Evolutionary conservation across 2,329 filamentous ascomycete genomes (phyloP).

Genomic region (Myriangium duriaei): DNA sequence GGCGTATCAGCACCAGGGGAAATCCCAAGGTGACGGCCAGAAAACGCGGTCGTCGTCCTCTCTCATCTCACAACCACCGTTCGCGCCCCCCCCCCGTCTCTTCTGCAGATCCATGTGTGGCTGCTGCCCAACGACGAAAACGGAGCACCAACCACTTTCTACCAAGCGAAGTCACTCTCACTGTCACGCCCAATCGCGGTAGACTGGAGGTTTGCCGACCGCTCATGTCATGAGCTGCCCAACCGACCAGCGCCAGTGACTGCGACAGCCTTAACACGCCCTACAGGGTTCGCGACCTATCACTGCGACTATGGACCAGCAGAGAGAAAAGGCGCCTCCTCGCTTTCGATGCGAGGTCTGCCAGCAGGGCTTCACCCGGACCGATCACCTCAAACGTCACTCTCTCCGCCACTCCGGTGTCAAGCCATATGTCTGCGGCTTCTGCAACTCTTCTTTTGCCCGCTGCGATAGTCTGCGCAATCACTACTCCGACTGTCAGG

Average conservation of each 20-base stretch:
- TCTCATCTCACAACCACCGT: too few species aligned
- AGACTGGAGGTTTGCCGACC: not conserved
- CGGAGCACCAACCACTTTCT: too few species aligned
- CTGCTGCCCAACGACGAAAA: too few species aligned
- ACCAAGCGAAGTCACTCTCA: too few species aligned
- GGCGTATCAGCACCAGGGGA: too few species aligned
- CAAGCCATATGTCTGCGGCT: conserved; percentile 9
- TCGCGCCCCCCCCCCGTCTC: too few species aligned
- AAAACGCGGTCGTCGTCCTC: too few species aligned
- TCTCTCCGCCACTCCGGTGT: conserved; percentile 8
- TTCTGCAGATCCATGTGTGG: too few species aligned
- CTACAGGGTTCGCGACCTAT: not conserved
- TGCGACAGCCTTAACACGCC: not conserved
- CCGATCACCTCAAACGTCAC: conserved; percentile 8
- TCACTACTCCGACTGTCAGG: conserved; percentile 7
- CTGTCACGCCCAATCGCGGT: not conserved
- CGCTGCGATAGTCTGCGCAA: conserved; percentile 8
- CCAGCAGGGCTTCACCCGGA: conserved; percentile 9
- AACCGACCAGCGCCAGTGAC: not conserved
- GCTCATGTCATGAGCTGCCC: not conserved
- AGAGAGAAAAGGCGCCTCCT: conserved; percentile 7
- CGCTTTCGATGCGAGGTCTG: conserved; percentile 9
- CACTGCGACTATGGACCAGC: not conserved
- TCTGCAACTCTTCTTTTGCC: conserved; percentile 8
- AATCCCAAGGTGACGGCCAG: too few species aligned